Evolutionary conservation across 768 basidiomycete genomes (phyloP).

Genomic region (Trametes villosa): DNA sequence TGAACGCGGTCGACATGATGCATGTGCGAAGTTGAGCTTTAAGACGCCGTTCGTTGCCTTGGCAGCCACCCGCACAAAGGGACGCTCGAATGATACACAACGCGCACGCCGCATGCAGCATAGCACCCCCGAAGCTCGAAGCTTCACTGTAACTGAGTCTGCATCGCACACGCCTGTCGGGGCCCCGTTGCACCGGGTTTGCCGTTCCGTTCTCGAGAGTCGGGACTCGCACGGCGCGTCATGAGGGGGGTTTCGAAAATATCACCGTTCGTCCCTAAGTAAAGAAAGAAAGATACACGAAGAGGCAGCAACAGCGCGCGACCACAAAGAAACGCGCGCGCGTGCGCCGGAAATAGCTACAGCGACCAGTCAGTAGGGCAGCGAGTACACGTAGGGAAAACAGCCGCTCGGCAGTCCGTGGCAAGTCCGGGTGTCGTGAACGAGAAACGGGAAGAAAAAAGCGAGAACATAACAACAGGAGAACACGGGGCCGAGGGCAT

Average conservation of each 20-base stretch:
- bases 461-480: background rate
- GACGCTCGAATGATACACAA: no score
- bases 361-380: constrained; percentile 2
- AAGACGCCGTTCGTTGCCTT: background rate
- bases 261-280: background rate
- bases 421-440: constrained; percentile 11
- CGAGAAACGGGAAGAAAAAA: background rate
- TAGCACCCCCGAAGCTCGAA: no score
- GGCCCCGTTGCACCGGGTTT: no score
- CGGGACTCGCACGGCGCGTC: no score
- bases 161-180: no score
- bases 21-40: no score
- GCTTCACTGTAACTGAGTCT: no score
- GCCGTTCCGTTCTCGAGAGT: no score
- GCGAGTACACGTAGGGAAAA: constrained; percentile 4
- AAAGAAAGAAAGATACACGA: background rate
- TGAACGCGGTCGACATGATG: no score
- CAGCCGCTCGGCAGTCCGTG: constrained; percentile 8
- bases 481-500: background rate
- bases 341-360: constrained; percentile 3
- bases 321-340: background rate
- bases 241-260: background rate
- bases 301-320: no score
- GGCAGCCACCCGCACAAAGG: background rate
- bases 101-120: no score